These are phyloP conservation scores for Leishmania braziliensis DNA, from an alignment of 208 protist genomes.

Conservation along the genomic window DNA sequence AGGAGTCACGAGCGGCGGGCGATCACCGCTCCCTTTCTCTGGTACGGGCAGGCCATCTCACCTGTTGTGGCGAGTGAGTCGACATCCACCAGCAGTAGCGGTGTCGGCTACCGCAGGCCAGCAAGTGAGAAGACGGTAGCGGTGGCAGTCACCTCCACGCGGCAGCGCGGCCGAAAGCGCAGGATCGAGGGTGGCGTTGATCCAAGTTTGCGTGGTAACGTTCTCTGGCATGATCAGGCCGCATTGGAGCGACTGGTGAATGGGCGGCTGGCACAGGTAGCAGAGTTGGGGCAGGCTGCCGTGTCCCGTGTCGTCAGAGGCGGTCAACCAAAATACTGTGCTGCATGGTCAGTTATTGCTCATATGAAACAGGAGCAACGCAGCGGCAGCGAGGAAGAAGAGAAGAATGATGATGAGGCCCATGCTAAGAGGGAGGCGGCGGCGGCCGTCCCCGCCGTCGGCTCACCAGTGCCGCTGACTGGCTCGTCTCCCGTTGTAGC, in stretches of 20 bases:
- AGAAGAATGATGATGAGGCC: neutral
- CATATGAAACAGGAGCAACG: constrained; percentile 7
- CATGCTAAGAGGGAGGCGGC: neutral
- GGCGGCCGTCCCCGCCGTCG: no score
- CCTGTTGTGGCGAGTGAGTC: neutral
- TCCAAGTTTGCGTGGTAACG: constrained; percentile 4
- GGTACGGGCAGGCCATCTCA: constrained; percentile 15
- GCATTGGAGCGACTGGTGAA: constrained; percentile 18
- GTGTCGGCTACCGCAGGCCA: constrained; percentile 1
- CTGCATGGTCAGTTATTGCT: neutral
- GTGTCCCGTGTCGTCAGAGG: neutral
- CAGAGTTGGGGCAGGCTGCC: neutral
- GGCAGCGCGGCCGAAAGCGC: constrained; percentile 16
- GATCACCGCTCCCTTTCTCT: constrained; percentile 26
- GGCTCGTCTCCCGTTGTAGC: neutral
- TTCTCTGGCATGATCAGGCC: constrained; percentile 28
- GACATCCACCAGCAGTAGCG: neutral
- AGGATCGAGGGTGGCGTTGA: constrained; percentile 34
- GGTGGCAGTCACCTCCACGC: neutral
- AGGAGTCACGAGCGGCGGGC: neutral
- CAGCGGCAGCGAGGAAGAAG: constrained; percentile 4
- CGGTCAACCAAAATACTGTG: neutral
- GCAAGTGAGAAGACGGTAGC: neutral
- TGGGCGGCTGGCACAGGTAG: constrained; percentile 3
- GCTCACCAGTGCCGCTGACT: neutral